Conservation (phyloP, 2,329 filamentous ascomycete species). For the Diaporthe eres region DNA sequence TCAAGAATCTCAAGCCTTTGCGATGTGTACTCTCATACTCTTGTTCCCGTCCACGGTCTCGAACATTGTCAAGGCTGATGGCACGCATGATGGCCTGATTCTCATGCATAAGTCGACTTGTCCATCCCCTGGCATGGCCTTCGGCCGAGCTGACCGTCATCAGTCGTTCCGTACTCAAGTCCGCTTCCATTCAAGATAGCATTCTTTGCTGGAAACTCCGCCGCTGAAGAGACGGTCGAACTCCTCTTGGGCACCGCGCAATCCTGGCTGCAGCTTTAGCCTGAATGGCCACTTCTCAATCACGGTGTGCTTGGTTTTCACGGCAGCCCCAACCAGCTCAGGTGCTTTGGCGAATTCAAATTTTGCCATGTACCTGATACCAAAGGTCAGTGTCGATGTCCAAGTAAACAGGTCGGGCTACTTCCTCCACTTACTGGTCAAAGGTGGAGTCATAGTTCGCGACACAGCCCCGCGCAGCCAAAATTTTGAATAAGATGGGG, state of each 20-base stretch:
- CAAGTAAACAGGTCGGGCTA: no score
- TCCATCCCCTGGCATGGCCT: no score
- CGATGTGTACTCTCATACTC: no score
- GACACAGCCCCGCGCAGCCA: not conserved
- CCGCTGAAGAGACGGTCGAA: not conserved
- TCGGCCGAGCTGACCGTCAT: no score
- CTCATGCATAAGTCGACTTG: no score
- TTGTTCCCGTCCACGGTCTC: no score
- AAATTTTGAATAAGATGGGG: not conserved
- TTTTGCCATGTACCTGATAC: not conserved
- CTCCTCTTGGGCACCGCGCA: slow-evolving; percentile 6
- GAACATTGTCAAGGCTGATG: no score
- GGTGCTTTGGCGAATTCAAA: not conserved
- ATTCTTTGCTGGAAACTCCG: not conserved
- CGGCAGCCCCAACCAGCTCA: not conserved
- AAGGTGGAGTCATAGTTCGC: not conserved
- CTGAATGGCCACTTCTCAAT: slow-evolving; percentile 20
- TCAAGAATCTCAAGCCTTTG: no score
- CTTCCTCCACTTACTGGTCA: not conserved
- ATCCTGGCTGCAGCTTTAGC: not conserved
- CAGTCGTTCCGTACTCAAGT: not conserved
- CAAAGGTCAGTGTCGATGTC: not conserved
- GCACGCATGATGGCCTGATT: no score
- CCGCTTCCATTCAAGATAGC: slow-evolving; percentile 16
- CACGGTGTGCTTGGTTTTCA: slow-evolving; percentile 4